These are phyloP conservation scores for Myxozyma mucilagina DNA, from an alignment of 805 yeast species.

Conservation along the genomic window DNA sequence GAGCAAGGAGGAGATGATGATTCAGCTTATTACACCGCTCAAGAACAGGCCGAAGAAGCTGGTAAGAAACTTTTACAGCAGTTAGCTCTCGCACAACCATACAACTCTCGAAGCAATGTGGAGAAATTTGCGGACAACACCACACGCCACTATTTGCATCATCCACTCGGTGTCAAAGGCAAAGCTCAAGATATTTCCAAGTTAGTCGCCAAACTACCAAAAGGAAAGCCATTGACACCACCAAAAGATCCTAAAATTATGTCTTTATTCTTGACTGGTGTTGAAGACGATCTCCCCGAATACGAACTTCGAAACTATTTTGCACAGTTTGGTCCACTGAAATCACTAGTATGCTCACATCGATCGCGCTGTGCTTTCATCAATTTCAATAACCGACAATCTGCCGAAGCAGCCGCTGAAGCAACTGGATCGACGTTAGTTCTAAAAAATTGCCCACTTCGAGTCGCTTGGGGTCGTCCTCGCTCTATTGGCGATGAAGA, in stretches of 20 bases:
- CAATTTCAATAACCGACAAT: conserved; percentile 49
- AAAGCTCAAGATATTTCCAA: conserved; percentile 35
- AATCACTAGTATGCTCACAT: conserved; percentile 54
- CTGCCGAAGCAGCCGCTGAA: conserved; percentile 52
- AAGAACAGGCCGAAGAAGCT: conserved; percentile 41
- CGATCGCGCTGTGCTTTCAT: conserved; percentile 65
- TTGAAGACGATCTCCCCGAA: conserved; percentile 66
- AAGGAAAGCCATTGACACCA: conserved; percentile 38
- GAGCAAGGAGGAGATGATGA: conserved; percentile 34
- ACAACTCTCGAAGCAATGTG: conserved; percentile 32
- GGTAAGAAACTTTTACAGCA: conserved; percentile 57
- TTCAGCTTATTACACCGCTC: conserved; percentile 21
- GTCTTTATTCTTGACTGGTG: conserved; percentile 74
- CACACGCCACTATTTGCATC: conserved; percentile 4
- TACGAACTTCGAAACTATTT: conserved; percentile 57
- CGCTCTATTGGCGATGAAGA: conserved; percentile 32
- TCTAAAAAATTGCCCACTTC: conserved; percentile 31
- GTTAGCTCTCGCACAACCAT: conserved; percentile 44
- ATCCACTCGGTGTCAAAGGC: conserved; percentile 18
- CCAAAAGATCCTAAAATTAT: conserved; percentile 49
- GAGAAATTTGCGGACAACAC: conserved; percentile 22
- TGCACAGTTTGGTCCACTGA: conserved; percentile 49
- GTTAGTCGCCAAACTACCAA: conserved; percentile 62
- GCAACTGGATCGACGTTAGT: conserved; percentile 26
- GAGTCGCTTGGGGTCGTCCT: conserved; percentile 36